These are phyloP conservation scores for Houttuynia cordata DNA, from an alignment of 164 flowering plant genomes.

Conservation along the genomic window DNA sequence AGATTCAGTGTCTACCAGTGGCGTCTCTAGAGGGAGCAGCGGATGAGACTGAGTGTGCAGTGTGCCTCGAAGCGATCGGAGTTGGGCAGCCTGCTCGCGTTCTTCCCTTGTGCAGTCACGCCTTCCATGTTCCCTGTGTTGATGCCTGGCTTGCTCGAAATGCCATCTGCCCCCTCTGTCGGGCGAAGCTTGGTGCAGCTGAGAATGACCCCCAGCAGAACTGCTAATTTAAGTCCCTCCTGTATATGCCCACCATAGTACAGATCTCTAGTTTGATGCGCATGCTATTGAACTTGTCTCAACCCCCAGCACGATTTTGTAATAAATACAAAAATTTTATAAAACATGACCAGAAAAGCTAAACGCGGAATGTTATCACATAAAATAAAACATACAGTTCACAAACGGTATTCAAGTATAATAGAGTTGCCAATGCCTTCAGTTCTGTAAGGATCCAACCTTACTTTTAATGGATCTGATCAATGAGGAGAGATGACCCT, in stretches of 20 bases:
- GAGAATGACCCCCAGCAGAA: neutral
- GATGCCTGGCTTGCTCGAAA: constrained; percentile 4
- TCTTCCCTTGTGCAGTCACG: neutral
- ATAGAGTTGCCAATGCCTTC: neutral
- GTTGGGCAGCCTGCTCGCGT: neutral
- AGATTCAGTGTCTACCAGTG: constrained; percentile 2
- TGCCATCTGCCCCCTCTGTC: constrained; percentile 1
- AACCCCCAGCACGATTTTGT: neutral
- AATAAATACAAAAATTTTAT: neutral
- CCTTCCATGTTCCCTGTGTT: constrained; percentile 2
- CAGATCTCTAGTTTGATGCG: neutral
- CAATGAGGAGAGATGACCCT: constrained; percentile 12
- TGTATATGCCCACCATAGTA: neutral
- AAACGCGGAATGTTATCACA: neutral
- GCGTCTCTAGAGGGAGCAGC: neutral
- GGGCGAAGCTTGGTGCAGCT: neutral
- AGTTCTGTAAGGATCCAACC: constrained; percentile 10
- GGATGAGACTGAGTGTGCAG: neutral
- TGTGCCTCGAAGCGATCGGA: neutral
- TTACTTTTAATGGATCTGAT: constrained; percentile 23
- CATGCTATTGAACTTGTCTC: neutral
- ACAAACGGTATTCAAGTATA: too few relatives aligned
- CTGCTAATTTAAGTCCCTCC: neutral
- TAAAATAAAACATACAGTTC: neutral
- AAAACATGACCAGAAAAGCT: neutral